Conservation (phyloP, 441 rosid species). For the Mallotus repandus region DNA sequence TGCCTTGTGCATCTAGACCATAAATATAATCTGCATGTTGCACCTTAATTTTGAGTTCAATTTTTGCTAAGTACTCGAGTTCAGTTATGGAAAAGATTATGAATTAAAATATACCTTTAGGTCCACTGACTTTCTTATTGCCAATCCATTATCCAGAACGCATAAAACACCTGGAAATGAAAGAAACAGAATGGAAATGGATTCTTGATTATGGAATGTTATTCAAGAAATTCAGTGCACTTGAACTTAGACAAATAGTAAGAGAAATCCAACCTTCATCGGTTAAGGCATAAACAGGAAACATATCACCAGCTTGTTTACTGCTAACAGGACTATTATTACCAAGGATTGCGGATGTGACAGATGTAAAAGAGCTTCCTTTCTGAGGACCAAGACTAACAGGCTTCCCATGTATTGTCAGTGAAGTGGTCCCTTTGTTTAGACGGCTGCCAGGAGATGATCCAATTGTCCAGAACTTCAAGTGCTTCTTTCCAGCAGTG, state of each 20-base stretch:
- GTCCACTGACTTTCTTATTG: conserved; percentile 54
- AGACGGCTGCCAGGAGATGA: conserved; percentile 54
- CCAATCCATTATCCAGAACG: conserved; percentile 48
- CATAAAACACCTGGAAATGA: conserved; percentile 59
- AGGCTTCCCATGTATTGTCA: conserved; percentile 56
- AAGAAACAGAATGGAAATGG: conserved; percentile 15
- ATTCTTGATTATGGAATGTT: conserved; percentile 13
- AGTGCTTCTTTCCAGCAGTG: conserved; percentile 82
- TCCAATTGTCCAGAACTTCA: conserved; percentile 69
- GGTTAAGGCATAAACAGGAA: conserved; percentile 57
- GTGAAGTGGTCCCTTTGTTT: conserved; percentile 38
- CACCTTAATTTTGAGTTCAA: background rate
- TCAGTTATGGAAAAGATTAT: too few relatives aligned
- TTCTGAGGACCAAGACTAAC: conserved; percentile 56
- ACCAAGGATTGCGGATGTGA: conserved; percentile 42
- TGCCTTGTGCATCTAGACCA: background rate
- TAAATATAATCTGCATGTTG: background rate
- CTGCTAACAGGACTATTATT: conserved; percentile 24
- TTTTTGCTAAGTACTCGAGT: background rate
- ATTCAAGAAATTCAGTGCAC: conserved; percentile 22
- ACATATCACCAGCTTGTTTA: conserved; percentile 36
- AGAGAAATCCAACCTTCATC: conserved; percentile 53
- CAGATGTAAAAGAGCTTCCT: conserved; percentile 66
- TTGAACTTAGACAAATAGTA: conserved; percentile 21
- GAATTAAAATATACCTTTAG: conserved; percentile 46